Base-by-base conservation (phyloP, 73 alveolate genomes). In the Paramecium biaurelia region DNA sequence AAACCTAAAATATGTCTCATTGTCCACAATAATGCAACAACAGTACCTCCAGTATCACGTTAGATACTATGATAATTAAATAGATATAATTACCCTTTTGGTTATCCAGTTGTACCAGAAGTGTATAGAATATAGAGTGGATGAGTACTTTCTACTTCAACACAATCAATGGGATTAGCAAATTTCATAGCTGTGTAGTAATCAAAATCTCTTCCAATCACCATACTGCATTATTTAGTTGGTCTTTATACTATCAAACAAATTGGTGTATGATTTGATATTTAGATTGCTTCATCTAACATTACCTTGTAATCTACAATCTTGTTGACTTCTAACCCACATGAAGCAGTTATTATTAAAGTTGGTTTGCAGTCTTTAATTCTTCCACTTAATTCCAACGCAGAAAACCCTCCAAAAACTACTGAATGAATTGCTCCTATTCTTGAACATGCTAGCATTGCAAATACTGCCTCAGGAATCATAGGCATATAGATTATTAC, bases 401-500 rank as follows among this genome's bases (percentile, higher is more conserved):
- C 98, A 30, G 99, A 98, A 95, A 98, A 99, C 26, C 99, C 99
- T 21, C 99, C 99, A 93, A 99, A 99, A 86, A 99, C 99, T 15
- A 99, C 99, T 32, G 99, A 97, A 89, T 99, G 99, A 53, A 98
- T 97, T 6, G 99, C 99, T 15, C 99, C 99, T 34, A 99, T 93
- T 79, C 99, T 93, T 18, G 99, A 98, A 76, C 99, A 97, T 23
- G 99, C 99, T 53, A 98, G 92, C 99, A 99, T 99, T 58, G 98
- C 92, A 79, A 97, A 96, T 21, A 97, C 97, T 21, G 99, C 98
- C 92, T 97, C 99, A 4, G 99, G 99, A 10, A 99, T 98, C 98
- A 99, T 97, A n/a, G 99, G 99, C 99, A 98, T 97, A 95, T 98
- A 98, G 70, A 98, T 95, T 70, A 98, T 92, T 7, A 98, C 98